Percentiles rank a stretch among this genome's conserved stretches.
phyloP scores from a whole-genome alignment of 2,329 filamentous ascomycete genomes.

The Fusarium sp. region DNA sequence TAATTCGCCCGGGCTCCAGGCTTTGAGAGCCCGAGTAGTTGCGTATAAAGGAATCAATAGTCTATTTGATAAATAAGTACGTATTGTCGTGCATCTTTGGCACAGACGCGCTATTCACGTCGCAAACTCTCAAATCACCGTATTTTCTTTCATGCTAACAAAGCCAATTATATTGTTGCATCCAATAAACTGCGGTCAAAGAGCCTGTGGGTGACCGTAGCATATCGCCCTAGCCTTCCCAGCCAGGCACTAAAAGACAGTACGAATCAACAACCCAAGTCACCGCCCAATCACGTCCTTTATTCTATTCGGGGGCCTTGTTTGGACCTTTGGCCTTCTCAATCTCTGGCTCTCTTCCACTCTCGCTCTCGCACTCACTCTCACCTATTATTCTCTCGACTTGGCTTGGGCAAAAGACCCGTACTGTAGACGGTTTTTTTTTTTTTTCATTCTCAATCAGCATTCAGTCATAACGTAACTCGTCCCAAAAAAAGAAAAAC shows the following conservation, averaged over 20 bases:
- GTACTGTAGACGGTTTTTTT: conserved; percentile 22
- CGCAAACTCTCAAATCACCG: conserved; percentile 11
- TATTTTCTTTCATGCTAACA: conserved; percentile 16
- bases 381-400: conserved; percentile 14
- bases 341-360: conserved; percentile 2
- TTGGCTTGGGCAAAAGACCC: conserved; percentile 36
- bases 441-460: conserved; percentile 24
- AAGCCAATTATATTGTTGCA: conserved; percentile 11
- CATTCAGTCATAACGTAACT: conserved; percentile 11
- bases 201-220: conserved; percentile 23
- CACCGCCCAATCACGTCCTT: conserved; percentile 40
- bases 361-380: conserved; percentile 18
- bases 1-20: not conserved
- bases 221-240: conserved; percentile 16
- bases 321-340: conserved; percentile 11
- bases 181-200: conserved; percentile 16
- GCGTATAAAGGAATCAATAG: too few species aligned
- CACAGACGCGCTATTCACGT: conserved; percentile 19
- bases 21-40: too few species aligned
- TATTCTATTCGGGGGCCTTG: conserved; percentile 20
- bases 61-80: not conserved
- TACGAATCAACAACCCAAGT: conserved; percentile 15
- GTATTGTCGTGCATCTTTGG: not conserved
- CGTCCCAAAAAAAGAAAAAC: conserved; percentile 26
- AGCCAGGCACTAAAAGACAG: conserved; percentile 30